These are phyloP conservation scores for Xylaria sp. DNA, from an alignment of 2,329 filamentous ascomycete genomes.

Conservation along the genomic window DNA sequence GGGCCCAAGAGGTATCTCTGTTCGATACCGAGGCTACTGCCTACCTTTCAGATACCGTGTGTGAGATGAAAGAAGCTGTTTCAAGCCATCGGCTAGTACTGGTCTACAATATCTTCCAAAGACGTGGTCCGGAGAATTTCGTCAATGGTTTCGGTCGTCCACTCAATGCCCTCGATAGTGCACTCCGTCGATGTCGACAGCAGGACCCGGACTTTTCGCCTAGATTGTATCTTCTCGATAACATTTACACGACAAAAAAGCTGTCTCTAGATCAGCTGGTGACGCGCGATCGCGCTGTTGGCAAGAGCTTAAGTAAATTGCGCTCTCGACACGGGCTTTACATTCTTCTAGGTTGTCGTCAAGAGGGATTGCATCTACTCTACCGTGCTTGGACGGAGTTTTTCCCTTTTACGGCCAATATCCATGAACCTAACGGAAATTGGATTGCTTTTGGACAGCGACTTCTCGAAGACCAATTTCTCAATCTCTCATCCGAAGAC, in stretches of 20 bases:
- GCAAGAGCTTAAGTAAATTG: not conserved
- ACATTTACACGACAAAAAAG: not conserved
- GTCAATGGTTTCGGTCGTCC: no score
- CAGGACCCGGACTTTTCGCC: not conserved
- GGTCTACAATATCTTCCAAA: not conserved
- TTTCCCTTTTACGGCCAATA: not conserved
- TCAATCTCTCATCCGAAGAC: not conserved
- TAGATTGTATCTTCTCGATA: not conserved
- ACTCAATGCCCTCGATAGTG: not conserved
- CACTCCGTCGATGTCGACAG: not conserved
- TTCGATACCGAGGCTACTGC: constrained; percentile 4
- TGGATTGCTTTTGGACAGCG: not conserved
- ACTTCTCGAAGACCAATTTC: not conserved
- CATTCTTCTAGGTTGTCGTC: not conserved
- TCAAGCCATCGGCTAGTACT: constrained; percentile 4
- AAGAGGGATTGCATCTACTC: no score
- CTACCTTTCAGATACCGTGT: not conserved
- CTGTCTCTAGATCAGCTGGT: not conserved
- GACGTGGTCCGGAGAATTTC: not conserved
- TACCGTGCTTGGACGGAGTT: no score
- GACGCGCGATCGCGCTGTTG: constrained; percentile 1
- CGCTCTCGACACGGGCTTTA: not conserved
- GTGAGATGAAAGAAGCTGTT: not conserved
- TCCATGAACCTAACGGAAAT: not conserved
- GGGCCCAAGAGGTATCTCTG: not conserved